phyloP scores from a whole-genome alignment of 2,329 filamentous ascomycete species.

The Cytospora chrysosperma region DNA sequence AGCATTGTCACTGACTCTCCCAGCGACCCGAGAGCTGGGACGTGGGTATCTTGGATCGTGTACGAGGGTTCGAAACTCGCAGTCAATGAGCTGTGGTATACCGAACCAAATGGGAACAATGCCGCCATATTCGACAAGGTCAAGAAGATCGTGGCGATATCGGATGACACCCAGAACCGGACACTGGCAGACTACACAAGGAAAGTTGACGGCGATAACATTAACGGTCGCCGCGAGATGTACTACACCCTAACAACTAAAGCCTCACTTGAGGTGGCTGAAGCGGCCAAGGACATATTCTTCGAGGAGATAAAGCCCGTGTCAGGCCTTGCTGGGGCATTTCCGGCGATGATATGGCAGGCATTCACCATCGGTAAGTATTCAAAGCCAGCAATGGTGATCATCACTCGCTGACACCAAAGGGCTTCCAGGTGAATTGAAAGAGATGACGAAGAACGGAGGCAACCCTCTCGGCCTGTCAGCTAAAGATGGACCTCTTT shows the following conservation, averaged over 20 bases:
- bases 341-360: constrained; percentile 38
- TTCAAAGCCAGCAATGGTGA: not conserved
- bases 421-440: constrained; percentile 28
- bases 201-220: constrained; percentile 15
- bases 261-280: constrained; percentile 26
- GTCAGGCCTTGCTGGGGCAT: constrained; percentile 27
- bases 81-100: constrained; percentile 37
- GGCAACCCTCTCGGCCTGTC: constrained; percentile 39
- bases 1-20: constrained; percentile 33
- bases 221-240: constrained; percentile 27
- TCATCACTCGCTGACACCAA: not conserved
- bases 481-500: constrained; percentile 30
- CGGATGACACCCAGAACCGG: constrained; percentile 30
- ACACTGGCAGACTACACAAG: constrained; percentile 24
- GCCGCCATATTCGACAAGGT: constrained; percentile 40
- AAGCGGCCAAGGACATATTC: constrained; percentile 24
- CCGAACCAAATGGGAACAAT: constrained; percentile 34
- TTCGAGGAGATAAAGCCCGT: constrained; percentile 14
- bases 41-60: constrained; percentile 33
- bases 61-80: constrained; percentile 29
- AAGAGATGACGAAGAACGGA: constrained; percentile 37
- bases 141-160: constrained; percentile 32
- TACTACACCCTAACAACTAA: constrained; percentile 27
- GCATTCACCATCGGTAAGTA: constrained; percentile 38
- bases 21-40: constrained; percentile 36